phyloP scores from a whole-genome alignment of 1,284 basidiomycete genomes.

The Puccinia hordei region DNA sequence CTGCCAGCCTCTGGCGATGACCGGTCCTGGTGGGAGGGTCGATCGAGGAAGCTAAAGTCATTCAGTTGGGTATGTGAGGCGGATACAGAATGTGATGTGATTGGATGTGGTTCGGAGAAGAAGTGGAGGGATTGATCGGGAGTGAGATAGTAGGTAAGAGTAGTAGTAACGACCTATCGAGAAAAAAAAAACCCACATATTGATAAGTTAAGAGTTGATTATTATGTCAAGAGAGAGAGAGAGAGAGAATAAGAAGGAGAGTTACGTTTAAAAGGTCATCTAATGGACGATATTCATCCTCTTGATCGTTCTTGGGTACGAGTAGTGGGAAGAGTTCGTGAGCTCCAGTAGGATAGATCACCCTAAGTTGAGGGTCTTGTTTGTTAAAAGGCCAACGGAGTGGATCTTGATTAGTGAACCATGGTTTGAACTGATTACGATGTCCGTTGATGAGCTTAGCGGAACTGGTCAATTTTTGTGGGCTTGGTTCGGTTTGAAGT shows the following conservation, averaged over 20 bases:
- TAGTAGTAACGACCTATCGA: constrained; percentile 57
- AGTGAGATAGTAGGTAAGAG: constrained; percentile 53
- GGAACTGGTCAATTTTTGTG: neutral
- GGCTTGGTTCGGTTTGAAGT: neutral
- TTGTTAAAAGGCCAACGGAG: neutral
- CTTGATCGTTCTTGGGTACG: constrained; percentile 51
- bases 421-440: neutral
- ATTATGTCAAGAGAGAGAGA: constrained; percentile 2
- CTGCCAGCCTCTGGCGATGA: neutral
- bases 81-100: constrained; percentile 51
- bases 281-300: constrained; percentile 62
- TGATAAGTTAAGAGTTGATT: constrained; percentile 51
- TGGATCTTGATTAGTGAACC: constrained; percentile 17
- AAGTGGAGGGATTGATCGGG: constrained; percentile 52
- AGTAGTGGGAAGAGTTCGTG: constrained; percentile 27
- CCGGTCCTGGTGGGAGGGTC: constrained; percentile 49
- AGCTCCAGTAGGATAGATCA: constrained; percentile 30
- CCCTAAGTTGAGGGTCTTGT: constrained; percentile 10
- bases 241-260: neutral
- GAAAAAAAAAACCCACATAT: constrained; percentile 52
- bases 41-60: constrained; percentile 9
- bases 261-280: constrained; percentile 59
- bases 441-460: constrained; percentile 12
- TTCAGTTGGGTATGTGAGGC: constrained; percentile 52
- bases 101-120: constrained; percentile 54